Evolutionary conservation across 108 stramenopile species (phyloP), one percentile per base, ranked within the genome.

Genomic region (Nitzschia inconspicua): DNA sequence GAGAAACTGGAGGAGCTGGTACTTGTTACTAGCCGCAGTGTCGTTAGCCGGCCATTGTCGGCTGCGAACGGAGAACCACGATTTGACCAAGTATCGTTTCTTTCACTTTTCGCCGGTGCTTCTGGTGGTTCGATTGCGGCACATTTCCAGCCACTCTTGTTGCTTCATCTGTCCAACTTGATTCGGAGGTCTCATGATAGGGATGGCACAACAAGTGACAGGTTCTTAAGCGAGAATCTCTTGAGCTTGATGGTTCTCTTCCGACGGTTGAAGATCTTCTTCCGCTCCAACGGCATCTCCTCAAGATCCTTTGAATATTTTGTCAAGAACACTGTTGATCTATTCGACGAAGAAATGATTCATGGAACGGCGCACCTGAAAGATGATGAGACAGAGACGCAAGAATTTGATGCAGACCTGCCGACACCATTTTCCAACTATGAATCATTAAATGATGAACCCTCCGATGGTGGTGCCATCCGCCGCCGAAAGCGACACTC

Each of bases 241-340:
- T 30, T 34, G 10, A 83, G 78, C 50, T 44, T 83, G 31, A 54
- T 83, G 42, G 62, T 73, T 28, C 13, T 83, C 20, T 41, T 75
- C 19, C 19, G 26, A 9, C 64, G 62, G 52, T 39, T 65, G 28
- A 44, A 25, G 27, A 35, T 63, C 2, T 20, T 54, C 9, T 59
- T 47, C 60, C 6, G 26, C 35, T 63, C 32, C 7, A 1, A 4
- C 3, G 39, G 56, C 7, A 35, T n/a, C 20, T 30, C 10, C 22
- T 32, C 22, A 36, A 46, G 27, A 35, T 29, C 5, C 55, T 23
- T 80, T 13, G 53, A 19, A 16, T n/a, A 32, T 2, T 66, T 65
- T 16, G 31, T 76, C 27, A 72, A 73, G 34, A 39, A 51, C 0
- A 11, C 26, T 3, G 13, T 73, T 0, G 79, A 75, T 55, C 16